Conservation (phyloP, 768 basidiomycete species). For the Rhodotorula babjevae region DNA sequence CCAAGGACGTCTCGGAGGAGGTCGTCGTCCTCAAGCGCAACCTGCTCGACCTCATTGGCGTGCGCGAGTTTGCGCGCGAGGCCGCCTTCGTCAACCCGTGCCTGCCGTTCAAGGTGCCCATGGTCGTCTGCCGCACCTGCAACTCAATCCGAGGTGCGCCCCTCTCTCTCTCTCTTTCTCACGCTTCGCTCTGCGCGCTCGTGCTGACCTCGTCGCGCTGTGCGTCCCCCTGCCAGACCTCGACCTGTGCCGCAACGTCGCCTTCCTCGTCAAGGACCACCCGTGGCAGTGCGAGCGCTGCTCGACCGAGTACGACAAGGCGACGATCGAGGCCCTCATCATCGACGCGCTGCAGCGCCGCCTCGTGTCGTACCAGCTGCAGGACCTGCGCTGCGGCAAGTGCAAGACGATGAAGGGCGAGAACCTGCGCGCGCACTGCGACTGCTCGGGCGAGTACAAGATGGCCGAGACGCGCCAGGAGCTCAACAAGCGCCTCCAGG, state of each 20-base stretch:
- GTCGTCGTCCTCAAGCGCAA: slow-evolving; percentile 83
- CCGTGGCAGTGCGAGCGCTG: slow-evolving; percentile 67
- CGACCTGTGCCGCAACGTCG: slow-evolving; percentile 89
- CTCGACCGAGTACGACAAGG: slow-evolving; percentile 80
- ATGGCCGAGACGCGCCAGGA: slow-evolving; percentile 46
- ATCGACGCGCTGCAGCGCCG: slow-evolving; percentile 68
- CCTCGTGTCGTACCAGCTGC: slow-evolving; percentile 72
- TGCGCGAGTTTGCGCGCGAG: slow-evolving; percentile 74
- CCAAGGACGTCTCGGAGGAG: slow-evolving; percentile 76
- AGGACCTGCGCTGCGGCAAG: slow-evolving; percentile 80
- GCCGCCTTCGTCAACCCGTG: slow-evolving; percentile 88
- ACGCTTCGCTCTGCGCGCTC: background rate
- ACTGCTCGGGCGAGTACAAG: slow-evolving; percentile 79
- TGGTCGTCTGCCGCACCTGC: slow-evolving; percentile 78
- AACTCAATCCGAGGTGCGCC: slow-evolving; percentile 36
- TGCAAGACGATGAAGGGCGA: slow-evolving; percentile 88
- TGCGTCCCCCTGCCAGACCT: slow-evolving; percentile 57
- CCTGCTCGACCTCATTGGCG: slow-evolving; percentile 75
- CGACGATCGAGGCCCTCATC: slow-evolving; percentile 76
- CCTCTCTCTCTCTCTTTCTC: background rate
- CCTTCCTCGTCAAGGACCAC: slow-evolving; percentile 56
- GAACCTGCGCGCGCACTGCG: slow-evolving; percentile 76
- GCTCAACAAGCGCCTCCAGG: slow-evolving; percentile 29
- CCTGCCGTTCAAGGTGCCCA: slow-evolving; percentile 69
- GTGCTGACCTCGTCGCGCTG: slow-evolving; percentile 7